These are phyloP conservation scores for Populus trichocarpa DNA, from an alignment of 441 rosid genomes.

Conservation along the genomic window DNA sequence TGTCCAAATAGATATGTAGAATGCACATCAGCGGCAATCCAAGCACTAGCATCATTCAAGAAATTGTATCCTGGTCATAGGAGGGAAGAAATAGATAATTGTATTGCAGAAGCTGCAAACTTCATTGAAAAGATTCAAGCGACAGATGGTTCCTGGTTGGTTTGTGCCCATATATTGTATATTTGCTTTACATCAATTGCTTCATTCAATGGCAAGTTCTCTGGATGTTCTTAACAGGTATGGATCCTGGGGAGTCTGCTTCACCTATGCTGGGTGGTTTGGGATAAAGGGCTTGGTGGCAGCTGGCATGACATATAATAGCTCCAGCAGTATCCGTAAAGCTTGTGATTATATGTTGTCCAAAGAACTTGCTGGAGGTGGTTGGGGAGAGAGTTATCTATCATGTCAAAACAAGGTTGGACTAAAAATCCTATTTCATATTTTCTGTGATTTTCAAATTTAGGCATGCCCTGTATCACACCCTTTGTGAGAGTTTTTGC, in stretches of 20 bases:
- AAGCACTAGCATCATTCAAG: slow-evolving; percentile 47
- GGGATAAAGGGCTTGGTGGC: slow-evolving; percentile 45
- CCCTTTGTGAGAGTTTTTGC: not conserved
- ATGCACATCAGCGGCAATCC: slow-evolving; percentile 69
- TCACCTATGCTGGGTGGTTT: slow-evolving; percentile 51
- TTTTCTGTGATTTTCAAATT: slow-evolving; percentile 2
- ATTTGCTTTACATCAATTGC: not conserved
- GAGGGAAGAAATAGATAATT: slow-evolving; percentile 42
- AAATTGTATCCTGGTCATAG: slow-evolving; percentile 60
- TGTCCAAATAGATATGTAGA: slow-evolving; percentile 39
- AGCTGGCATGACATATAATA: slow-evolving; percentile 24
- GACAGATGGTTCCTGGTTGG: slow-evolving; percentile 65
- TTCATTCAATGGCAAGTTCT: not conserved
- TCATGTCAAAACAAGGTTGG: slow-evolving; percentile 46
- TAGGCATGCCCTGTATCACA: not conserved
- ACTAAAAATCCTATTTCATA: slow-evolving; percentile 20
- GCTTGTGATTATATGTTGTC: not conserved
- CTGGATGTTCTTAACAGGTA: slow-evolving; percentile 25
- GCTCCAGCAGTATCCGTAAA: not conserved
- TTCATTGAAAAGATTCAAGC: slow-evolving; percentile 46
- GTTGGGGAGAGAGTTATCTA: slow-evolving; percentile 67
- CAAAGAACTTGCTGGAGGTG: slow-evolving; percentile 27
- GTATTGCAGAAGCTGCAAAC: slow-evolving; percentile 39
- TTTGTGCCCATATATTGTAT: not conserved
- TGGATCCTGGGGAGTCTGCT: slow-evolving; percentile 64